Conservation (phyloP, 2,329 filamentous ascomycete species). For the Alternaria gansuensis region DNA sequence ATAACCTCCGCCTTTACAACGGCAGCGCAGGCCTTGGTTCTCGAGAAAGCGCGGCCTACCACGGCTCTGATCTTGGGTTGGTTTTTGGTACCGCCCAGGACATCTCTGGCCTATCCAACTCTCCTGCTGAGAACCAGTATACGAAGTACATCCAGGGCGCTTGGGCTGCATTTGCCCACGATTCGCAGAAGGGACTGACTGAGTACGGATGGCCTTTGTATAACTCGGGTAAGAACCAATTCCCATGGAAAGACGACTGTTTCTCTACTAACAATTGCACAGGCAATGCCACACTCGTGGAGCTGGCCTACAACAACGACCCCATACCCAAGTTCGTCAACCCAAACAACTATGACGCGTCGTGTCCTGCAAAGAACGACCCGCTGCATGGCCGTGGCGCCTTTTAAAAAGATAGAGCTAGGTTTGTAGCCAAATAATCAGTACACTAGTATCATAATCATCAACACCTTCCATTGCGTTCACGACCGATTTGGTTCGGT, state of each 20-base stretch:
- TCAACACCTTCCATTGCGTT: background rate
- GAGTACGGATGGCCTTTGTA: conserved; percentile 48
- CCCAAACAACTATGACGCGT: conserved; percentile 31
- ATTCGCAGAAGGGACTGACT: conserved; percentile 43
- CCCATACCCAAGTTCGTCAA: conserved; percentile 31
- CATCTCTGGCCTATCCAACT: conserved; percentile 35
- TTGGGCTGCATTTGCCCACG: conserved; percentile 47
- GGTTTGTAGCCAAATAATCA: background rate
- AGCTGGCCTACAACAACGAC: conserved; percentile 34
- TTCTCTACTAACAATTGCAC: background rate
- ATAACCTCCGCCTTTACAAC: conserved; percentile 48
- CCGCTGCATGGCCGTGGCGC: conserved; percentile 37
- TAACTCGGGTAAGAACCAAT: conserved; percentile 21
- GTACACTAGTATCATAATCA: background rate
- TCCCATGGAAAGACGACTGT: background rate
- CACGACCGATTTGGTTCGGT: background rate
- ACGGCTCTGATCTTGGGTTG: conserved; percentile 49
- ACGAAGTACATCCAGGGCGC: conserved; percentile 41
- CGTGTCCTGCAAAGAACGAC: conserved; percentile 37
- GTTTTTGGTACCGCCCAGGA: conserved; percentile 48
- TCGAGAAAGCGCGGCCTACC: conserved; percentile 50
- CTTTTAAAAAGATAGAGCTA: conserved; percentile 24
- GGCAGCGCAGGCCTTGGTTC: conserved; percentile 34
- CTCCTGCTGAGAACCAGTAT: conserved; percentile 41
- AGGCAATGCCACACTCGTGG: conserved; percentile 34